phyloP scores from a whole-genome alignment of 345 rosid genomes.

The Ceriops tagal region DNA sequence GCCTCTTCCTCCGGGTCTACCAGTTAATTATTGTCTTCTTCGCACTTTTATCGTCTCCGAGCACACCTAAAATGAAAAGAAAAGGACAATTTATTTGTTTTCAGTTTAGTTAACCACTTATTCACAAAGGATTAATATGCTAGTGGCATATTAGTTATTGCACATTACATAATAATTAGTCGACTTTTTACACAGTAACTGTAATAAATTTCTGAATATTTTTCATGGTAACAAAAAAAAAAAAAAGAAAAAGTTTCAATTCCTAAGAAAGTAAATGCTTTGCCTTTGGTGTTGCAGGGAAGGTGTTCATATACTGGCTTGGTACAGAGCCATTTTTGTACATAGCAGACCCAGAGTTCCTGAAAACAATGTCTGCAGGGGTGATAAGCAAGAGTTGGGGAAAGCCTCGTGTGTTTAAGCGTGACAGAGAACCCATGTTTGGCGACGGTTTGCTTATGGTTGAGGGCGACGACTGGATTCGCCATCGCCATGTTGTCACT shows the following conservation, averaged over 20 bases:
- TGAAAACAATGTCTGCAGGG: constrained; percentile 67
- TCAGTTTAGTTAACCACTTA: too few relatives aligned
- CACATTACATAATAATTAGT: too few relatives aligned
- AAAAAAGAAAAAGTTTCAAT: too few relatives aligned
- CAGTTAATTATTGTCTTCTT: constrained; percentile 10
- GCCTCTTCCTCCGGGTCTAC: constrained; percentile 10
- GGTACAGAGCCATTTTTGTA: constrained; percentile 92
- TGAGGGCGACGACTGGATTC: constrained; percentile 91
- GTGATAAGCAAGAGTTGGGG: constrained; percentile 95
- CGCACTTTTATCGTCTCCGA: background rate
- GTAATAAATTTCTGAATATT: background rate
- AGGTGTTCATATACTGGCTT: constrained; percentile 86
- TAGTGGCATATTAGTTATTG: too few relatives aligned
- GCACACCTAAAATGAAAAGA: too few relatives aligned
- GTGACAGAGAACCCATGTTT: constrained; percentile 88
- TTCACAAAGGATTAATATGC: too few relatives aligned
- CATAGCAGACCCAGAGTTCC: constrained; percentile 85
- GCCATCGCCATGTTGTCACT: constrained; percentile 79
- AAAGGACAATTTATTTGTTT: too few relatives aligned
- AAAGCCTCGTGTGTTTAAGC: constrained; percentile 73
- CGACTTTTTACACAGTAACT: too few relatives aligned
- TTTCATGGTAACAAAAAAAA: background rate
- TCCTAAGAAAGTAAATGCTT: background rate
- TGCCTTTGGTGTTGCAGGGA: constrained; percentile 48
- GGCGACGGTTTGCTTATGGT: constrained; percentile 83